Evolutionary conservation across 306 rosid species (phyloP).

Genomic region (Parietaria judaica): DNA sequence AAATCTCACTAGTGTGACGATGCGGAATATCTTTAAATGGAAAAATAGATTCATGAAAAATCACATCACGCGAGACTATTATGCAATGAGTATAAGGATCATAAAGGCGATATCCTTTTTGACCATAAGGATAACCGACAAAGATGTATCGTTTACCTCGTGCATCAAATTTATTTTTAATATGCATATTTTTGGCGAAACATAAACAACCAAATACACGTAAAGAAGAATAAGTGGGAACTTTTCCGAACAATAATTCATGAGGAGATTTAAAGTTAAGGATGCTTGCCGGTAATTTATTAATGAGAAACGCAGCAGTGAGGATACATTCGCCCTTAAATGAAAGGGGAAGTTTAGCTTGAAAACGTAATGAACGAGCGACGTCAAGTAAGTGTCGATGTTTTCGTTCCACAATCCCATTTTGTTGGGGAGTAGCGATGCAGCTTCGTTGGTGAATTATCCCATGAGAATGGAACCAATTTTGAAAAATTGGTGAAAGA

Average conservation of each 20-base stretch:
- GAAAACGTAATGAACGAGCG: slow-evolving; percentile 2
- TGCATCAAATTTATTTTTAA: slow-evolving; percentile 9
- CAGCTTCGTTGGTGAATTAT: not conserved
- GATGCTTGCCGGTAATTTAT: too few relatives aligned
- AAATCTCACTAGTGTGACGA: not conserved
- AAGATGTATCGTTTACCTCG: not conserved
- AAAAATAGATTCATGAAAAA: not conserved
- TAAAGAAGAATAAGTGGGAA: too few relatives aligned
- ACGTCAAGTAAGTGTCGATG: slow-evolving; percentile 4
- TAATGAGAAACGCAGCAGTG: too few relatives aligned
- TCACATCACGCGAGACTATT: not conserved
- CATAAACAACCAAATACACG: not conserved
- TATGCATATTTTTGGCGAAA: slow-evolving; percentile 4
- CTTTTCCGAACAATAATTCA: too few relatives aligned
- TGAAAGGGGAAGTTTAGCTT: not conserved
- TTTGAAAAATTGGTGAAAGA: not conserved
- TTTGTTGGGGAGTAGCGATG: slow-evolving; percentile 3
- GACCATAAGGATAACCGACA: slow-evolving; percentile 9
- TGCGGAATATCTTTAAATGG: not conserved
- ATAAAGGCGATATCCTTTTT: slow-evolving; percentile 12
- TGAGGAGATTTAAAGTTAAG: too few relatives aligned
- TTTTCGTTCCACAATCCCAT: slow-evolving; percentile 5
- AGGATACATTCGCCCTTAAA: too few relatives aligned
- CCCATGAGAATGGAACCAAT: not conserved
- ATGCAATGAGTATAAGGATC: not conserved